A percentile compares a stretch with the other conserved stretches of the same genome.
These are phyloP conservation scores for Boletus tomentosulus DNA, from an alignment of 768 basidiomycete species.

Conservation along the genomic window DNA sequence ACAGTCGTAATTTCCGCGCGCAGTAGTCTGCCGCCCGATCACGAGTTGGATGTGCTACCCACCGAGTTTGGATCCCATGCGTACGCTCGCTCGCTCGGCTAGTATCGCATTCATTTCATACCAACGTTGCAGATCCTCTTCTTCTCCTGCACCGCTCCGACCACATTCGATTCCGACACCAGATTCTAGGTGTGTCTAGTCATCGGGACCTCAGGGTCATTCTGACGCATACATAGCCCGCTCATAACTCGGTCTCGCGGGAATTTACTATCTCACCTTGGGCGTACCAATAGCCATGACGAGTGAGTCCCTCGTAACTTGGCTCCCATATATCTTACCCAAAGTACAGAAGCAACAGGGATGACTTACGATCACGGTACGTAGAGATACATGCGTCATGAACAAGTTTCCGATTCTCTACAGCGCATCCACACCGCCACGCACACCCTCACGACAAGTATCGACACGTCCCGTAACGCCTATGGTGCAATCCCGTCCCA, in stretches of 20 bases:
- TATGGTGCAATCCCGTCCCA: constrained; percentile 8
- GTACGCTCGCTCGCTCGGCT: constrained; percentile 15
- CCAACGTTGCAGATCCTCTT: constrained; percentile 8
- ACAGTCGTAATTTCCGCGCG: not conserved
- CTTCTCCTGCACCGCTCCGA: constrained; percentile 18
- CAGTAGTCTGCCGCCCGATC: constrained; percentile 6
- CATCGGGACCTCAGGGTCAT: not conserved
- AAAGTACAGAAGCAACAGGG: constrained; percentile 4
- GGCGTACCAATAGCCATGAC: constrained; percentile 1
- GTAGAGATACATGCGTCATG: not conserved
- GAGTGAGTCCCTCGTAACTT: constrained; percentile 9
- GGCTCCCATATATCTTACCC: constrained; percentile 1
- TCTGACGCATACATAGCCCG: constrained; percentile 19
- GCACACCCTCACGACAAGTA: constrained; percentile 11
- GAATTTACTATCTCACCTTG: constrained; percentile 4
- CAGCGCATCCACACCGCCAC: constrained; percentile 20
- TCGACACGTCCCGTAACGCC: constrained; percentile 16
- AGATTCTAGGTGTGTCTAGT: constrained; percentile 26
- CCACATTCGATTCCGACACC: constrained; percentile 27
- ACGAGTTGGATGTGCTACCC: constrained; percentile 14
- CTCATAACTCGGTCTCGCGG: constrained; percentile 20
- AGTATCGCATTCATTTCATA: not conserved
- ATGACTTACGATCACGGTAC: constrained; percentile 13
- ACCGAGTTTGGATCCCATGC: constrained; percentile 19
- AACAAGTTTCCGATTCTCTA: not conserved